These are phyloP conservation scores for Chloris gayana DNA, from an alignment of 176 grass and related monocot genomes.

Conservation along the genomic window DNA sequence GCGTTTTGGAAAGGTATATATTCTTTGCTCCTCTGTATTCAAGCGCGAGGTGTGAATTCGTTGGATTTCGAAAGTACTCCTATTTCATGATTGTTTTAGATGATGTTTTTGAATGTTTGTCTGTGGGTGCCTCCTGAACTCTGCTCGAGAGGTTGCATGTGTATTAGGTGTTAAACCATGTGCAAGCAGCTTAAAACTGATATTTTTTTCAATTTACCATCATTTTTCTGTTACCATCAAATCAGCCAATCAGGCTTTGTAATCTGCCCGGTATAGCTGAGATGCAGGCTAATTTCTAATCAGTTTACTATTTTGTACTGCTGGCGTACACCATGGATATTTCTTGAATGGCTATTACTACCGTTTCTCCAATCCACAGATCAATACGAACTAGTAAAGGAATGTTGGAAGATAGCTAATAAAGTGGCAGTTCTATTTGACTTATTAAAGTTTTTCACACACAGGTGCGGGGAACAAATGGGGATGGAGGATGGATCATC, in stretches of 20 bases:
- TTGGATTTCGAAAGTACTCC: not conserved
- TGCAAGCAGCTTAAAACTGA: not conserved
- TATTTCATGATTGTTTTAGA: not conserved
- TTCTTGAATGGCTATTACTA: not conserved
- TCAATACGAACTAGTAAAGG: not conserved
- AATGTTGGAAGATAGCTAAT: not conserved
- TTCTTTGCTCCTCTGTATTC: not conserved
- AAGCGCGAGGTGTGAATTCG: not conserved
- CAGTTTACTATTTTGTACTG: not conserved
- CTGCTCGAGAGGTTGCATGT: not conserved
- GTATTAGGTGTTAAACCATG: not conserved
- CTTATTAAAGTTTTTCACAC: not conserved
- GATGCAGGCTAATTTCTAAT: not conserved
- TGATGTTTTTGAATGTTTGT: not conserved
- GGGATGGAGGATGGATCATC: slow-evolving; percentile 36
- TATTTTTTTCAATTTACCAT: not conserved
- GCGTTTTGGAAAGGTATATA: slow-evolving; percentile 36
- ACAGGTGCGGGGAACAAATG: slow-evolving; percentile 39
- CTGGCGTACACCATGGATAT: not conserved
- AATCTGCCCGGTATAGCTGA: not conserved
- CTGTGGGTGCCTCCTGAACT: not conserved
- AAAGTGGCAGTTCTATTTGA: not conserved
- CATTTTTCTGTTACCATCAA: not conserved
- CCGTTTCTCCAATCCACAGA: not conserved
- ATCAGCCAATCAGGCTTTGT: not conserved